phyloP scores from a whole-genome alignment of 139 green algal species.

The Chlorella vulgaris region DNA sequence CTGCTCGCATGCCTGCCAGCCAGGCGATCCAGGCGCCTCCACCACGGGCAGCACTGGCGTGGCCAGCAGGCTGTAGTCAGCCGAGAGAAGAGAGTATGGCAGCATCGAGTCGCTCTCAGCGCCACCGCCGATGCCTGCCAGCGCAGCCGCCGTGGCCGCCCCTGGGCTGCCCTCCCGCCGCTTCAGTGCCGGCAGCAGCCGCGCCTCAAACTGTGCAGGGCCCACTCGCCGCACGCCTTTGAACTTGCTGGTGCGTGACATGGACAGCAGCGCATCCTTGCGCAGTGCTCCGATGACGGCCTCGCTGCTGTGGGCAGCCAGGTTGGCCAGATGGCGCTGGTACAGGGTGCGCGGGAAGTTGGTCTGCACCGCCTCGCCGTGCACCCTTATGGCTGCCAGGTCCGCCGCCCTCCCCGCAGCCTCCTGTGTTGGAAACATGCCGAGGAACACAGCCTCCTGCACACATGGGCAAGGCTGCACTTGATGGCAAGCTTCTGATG shows the following conservation, averaged over 20 bases:
- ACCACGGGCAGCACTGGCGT: not conserved
- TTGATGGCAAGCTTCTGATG: not conserved
- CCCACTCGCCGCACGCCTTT: constrained; percentile 33
- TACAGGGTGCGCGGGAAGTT: constrained; percentile 40
- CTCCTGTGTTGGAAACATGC: constrained; percentile 41
- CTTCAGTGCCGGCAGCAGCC: not conserved
- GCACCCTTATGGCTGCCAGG: constrained; percentile 38
- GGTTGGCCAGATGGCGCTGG: constrained; percentile 1
- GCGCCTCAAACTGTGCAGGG: constrained; percentile 28
- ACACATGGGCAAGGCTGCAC: not conserved
- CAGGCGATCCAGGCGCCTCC: not conserved
- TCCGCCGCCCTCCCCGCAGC: constrained; percentile 35
- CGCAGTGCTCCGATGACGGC: constrained; percentile 33
- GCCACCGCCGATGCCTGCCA: not conserved
- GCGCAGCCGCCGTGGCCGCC: not conserved
- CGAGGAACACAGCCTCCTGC: constrained; percentile 28
- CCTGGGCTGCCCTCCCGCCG: not conserved
- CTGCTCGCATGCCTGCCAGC: not conserved
- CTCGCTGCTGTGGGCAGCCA: constrained; percentile 24
- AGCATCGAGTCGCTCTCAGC: not conserved
- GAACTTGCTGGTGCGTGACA: constrained; percentile 30
- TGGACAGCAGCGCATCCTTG: constrained; percentile 29
- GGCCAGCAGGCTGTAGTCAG: not conserved
- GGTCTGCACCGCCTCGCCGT: constrained; percentile 16
- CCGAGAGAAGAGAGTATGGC: too few relatives aligned